Evolutionary conservation across 805 yeast genomes (phyloP).

Genomic region (Hanseniaspora nectarophila): DNA sequence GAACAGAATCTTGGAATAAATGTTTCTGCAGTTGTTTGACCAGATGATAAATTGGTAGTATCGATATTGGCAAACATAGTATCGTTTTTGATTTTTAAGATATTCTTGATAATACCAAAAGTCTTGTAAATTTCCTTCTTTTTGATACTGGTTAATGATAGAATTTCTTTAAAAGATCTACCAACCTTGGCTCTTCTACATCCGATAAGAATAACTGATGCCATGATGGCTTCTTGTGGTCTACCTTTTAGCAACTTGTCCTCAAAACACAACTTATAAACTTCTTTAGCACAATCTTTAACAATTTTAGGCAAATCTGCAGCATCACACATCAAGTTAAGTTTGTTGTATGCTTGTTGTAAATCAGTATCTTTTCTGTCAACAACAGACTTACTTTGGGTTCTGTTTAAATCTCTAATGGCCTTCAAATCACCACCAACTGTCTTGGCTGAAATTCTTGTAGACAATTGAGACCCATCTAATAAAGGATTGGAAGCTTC

Average conservation of each 20-base stretch:
- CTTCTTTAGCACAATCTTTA: slow-evolving; percentile 95
- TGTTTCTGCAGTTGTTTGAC: slow-evolving; percentile 87
- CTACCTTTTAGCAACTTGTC: slow-evolving; percentile 79
- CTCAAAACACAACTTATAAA: slow-evolving; percentile 80
- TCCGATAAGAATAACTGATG: slow-evolving; percentile 88
- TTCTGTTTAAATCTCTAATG: slow-evolving; percentile 82
- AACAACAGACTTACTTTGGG: slow-evolving; percentile 73
- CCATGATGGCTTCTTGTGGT: slow-evolving; percentile 88
- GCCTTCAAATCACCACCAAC: slow-evolving; percentile 76
- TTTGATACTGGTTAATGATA: slow-evolving; percentile 89
- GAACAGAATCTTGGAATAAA: slow-evolving; percentile 93
- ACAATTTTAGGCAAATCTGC: slow-evolving; percentile 88
- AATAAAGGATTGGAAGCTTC: slow-evolving; percentile 88
- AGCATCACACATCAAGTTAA: slow-evolving; percentile 94
- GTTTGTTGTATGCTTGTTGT: slow-evolving; percentile 78
- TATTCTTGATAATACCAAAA: slow-evolving; percentile 70
- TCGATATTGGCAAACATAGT: slow-evolving; percentile 31
- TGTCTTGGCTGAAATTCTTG: slow-evolving; percentile 69
- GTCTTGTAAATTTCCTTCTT: slow-evolving; percentile 89
- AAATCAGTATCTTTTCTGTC: slow-evolving; percentile 82
- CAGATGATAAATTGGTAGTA: slow-evolving; percentile 44
- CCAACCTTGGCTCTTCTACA: slow-evolving; percentile 90
- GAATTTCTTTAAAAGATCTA: slow-evolving; percentile 88
- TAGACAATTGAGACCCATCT: slow-evolving; percentile 83
- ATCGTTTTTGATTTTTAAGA: slow-evolving; percentile 36